These are phyloP conservation scores for Baudoinia panamericana DNA, from an alignment of 495 filamentous ascomycete species.

Conservation along the genomic window DNA sequence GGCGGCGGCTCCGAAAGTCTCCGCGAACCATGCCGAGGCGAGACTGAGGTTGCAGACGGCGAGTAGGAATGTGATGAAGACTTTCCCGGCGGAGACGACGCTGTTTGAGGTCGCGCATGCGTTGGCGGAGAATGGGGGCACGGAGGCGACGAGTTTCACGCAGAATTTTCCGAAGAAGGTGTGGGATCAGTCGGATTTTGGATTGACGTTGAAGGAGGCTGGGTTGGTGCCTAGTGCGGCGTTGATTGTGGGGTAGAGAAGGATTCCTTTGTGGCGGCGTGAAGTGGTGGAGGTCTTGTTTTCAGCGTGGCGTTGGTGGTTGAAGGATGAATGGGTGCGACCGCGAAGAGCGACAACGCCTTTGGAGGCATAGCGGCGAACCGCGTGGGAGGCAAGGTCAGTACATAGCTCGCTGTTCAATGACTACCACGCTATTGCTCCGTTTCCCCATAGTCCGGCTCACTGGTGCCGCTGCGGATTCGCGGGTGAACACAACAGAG, in stretches of 20 bases:
- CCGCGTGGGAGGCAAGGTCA: too few species aligned
- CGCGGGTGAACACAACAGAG: too few species aligned
- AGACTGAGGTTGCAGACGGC: conserved; percentile 69
- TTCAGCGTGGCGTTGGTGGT: too few species aligned
- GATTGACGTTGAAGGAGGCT: conserved; percentile 82
- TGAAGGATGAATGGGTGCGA: too few species aligned
- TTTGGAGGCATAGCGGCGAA: too few species aligned
- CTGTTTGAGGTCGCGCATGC: conserved; percentile 82
- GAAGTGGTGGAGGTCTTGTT: too few species aligned
- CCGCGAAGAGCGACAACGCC: too few species aligned
- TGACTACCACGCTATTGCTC: too few species aligned
- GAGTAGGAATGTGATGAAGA: conserved; percentile 64
- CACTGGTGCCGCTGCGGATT: too few species aligned
- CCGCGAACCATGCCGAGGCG: conserved; percentile 59
- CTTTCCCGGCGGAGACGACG: conserved; percentile 70
- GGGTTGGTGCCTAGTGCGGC: conserved; percentile 80
- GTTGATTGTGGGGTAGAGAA: conserved; percentile 60
- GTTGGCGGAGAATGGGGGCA: conserved; percentile 48
- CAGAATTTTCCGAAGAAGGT: conserved; percentile 80
- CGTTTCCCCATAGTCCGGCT: too few species aligned
- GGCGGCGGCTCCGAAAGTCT: conserved; percentile 39
- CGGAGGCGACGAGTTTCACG: conserved; percentile 59
- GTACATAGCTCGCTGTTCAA: too few species aligned
- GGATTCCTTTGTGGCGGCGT: too few species aligned
- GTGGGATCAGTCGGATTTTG: conserved; percentile 68